phyloP scores from a whole-genome alignment of 2,329 filamentous ascomycete genomes.

The Ceratocystis smalleyi region DNA sequence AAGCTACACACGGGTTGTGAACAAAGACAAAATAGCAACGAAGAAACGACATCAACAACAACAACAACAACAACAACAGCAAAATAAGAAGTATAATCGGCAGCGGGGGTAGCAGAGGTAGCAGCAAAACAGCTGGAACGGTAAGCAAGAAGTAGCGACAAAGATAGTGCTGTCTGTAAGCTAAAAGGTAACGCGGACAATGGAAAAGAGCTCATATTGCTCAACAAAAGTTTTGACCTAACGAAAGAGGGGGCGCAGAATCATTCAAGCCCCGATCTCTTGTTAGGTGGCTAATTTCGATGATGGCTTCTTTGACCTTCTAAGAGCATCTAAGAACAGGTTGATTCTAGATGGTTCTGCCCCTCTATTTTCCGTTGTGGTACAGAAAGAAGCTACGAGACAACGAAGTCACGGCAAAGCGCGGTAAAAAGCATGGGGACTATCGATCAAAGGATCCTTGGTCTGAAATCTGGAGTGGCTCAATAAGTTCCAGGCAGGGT shows the following conservation, averaged over 20 bases:
- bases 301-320: neutral
- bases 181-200: no score
- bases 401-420: neutral
- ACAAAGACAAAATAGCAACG: neutral
- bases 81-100: no score
- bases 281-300: no score
- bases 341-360: conserved; percentile 5
- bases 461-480: neutral
- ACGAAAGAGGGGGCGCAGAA: no score
- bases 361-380: neutral
- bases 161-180: no score
- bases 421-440: neutral
- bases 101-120: no score
- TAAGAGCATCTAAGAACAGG: neutral
- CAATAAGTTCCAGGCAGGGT: neutral
- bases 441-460: neutral
- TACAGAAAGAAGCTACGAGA: neutral
- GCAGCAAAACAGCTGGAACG: no score
- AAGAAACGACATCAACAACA: neutral
- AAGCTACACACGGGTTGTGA: neutral
- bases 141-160: no score
- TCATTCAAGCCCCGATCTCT: neutral
- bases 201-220: no score
- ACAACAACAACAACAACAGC: no score
- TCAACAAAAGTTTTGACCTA: no score